Percentiles rank a stretch among this genome's conserved stretches.
Conservation (phyloP, 495 filamentous ascomycete species). For the Penicillium simplicissimum region DNA sequence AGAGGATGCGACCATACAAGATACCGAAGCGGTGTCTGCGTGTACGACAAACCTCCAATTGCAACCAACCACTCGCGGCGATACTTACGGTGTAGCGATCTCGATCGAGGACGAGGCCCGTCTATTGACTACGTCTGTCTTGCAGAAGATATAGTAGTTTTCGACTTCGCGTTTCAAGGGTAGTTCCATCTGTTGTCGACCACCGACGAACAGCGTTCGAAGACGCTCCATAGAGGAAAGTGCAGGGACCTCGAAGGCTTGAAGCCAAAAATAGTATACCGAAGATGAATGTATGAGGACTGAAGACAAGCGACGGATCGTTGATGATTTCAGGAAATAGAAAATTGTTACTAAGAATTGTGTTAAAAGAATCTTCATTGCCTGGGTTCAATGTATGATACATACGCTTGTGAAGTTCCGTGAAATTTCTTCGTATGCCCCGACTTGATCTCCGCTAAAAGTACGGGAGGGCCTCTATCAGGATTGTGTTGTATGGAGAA, state of each 20-base stretch:
- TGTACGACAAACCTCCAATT: conserved; percentile 22
- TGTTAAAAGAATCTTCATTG: neutral
- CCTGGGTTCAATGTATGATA: neutral
- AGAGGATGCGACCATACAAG: neutral
- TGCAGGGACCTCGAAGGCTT: conserved; percentile 23
- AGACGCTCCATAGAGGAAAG: conserved; percentile 28
- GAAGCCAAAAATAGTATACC: conserved; percentile 23
- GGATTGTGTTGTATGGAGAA: conserved; percentile 15
- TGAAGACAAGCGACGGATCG: conserved; percentile 29
- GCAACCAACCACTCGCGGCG: no score
- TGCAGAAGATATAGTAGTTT: conserved; percentile 29
- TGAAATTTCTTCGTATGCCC: conserved; percentile 24
- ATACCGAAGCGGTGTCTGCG: no score
- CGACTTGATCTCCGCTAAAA: conserved; percentile 24
- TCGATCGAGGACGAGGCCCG: conserved; percentile 24
- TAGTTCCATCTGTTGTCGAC: conserved; percentile 24
- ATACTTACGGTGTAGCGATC: conserved; percentile 20
- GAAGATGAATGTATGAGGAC: conserved; percentile 27
- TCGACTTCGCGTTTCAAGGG: conserved; percentile 22
- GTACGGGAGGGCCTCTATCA: conserved; percentile 20
- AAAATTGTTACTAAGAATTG: conserved; percentile 12
- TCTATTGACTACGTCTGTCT: conserved; percentile 14
- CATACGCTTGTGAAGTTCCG: conserved; percentile 23
- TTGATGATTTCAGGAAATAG: no score
- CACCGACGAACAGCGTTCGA: conserved; percentile 20